Evolutionary conservation across 805 yeast genomes (phyloP).

Genomic region (Lipomyces spencermartinsiae): DNA sequence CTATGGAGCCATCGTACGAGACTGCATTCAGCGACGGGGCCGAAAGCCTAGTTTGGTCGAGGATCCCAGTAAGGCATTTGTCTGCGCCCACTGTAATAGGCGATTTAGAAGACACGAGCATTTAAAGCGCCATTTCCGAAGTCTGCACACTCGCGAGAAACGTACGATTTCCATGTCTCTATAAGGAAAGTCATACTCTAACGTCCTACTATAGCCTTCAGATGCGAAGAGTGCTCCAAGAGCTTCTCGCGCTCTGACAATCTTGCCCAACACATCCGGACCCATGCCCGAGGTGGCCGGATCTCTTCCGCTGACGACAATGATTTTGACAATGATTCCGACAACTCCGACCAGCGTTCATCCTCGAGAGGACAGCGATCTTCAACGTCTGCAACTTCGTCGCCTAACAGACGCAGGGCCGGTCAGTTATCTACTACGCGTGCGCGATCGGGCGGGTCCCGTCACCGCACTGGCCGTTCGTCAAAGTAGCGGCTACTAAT

Average conservation of each 20-base stretch:
- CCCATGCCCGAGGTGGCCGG: conserved; percentile 35
- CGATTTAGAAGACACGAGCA: conserved; percentile 52
- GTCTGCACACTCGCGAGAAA: conserved; percentile 70
- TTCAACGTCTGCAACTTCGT: neutral
- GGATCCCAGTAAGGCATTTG: conserved; percentile 44
- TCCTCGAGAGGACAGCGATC: neutral
- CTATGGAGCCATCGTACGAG: conserved; percentile 7
- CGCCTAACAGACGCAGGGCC: neutral
- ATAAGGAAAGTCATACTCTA: neutral
- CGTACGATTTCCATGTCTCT: conserved; percentile 9
- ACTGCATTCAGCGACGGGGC: conserved; percentile 33
- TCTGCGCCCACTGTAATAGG: conserved; percentile 48
- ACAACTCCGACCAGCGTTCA: neutral
- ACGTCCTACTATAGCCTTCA: conserved; percentile 36
- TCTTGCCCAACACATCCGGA: conserved; percentile 46
- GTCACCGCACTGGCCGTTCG: conserved; percentile 6
- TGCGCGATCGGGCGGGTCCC: conserved; percentile 2
- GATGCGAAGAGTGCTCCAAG: conserved; percentile 45
- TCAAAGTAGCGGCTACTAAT: neutral
- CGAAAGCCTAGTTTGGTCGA: conserved; percentile 34
- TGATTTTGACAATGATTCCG: conserved; percentile 9
- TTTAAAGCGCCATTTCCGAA: conserved; percentile 62
- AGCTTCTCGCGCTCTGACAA: conserved; percentile 47
- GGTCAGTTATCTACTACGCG: neutral
- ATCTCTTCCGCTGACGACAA: neutral